phyloP scores from a whole-genome alignment of 2,329 filamentous ascomycete species.

The Hymenoscyphus repandus region DNA sequence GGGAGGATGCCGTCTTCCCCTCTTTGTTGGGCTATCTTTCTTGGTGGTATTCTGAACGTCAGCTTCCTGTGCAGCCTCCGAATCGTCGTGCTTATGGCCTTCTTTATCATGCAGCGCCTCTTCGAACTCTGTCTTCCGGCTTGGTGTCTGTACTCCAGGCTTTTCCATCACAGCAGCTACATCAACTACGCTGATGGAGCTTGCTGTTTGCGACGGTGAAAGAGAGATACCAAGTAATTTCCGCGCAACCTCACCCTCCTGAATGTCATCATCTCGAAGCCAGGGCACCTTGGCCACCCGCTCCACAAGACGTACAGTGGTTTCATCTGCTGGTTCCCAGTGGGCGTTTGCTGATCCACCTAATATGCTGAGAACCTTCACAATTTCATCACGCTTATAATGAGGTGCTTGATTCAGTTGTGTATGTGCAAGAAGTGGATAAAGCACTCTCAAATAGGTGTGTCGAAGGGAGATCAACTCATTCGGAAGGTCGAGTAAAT shows the following conservation, averaged over 20 bases:
- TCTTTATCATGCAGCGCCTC: slow-evolving; percentile 23
- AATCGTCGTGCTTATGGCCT: slow-evolving; percentile 8
- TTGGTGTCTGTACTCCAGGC: slow-evolving; percentile 76
- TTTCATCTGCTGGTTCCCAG: slow-evolving; percentile 77
- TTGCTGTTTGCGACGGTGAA: slow-evolving; percentile 58
- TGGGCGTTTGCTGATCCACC: slow-evolving; percentile 62
- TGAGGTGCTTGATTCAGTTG: slow-evolving; percentile 81
- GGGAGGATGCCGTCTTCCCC: slow-evolving; percentile 21
- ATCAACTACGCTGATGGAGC: slow-evolving; percentile 70
- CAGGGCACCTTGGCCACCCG: slow-evolving; percentile 71
- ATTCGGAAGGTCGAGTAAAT: slow-evolving; percentile 89
- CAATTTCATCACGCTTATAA: slow-evolving; percentile 85
- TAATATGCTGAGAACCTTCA: slow-evolving; percentile 69
- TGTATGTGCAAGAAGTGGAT: slow-evolving; percentile 85
- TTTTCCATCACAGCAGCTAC: slow-evolving; percentile 77
- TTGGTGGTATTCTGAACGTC: slow-evolving; percentile 8
- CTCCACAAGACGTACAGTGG: slow-evolving; percentile 69
- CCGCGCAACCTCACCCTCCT: slow-evolving; percentile 43
- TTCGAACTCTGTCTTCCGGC: slow-evolving; percentile 44
- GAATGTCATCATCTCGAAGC: slow-evolving; percentile 45
- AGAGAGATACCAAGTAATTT: slow-evolving; percentile 69
- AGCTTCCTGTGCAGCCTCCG: neutral
- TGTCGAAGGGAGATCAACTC: slow-evolving; percentile 75
- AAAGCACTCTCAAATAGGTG: slow-evolving; percentile 89
- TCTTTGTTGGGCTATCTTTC: slow-evolving; percentile 17